Percentiles rank a stretch among this genome's conserved stretches.
Conservation (phyloP, 225 moss, liverwort and hornwort genomes). For the Takakia lepidozioides region DNA sequence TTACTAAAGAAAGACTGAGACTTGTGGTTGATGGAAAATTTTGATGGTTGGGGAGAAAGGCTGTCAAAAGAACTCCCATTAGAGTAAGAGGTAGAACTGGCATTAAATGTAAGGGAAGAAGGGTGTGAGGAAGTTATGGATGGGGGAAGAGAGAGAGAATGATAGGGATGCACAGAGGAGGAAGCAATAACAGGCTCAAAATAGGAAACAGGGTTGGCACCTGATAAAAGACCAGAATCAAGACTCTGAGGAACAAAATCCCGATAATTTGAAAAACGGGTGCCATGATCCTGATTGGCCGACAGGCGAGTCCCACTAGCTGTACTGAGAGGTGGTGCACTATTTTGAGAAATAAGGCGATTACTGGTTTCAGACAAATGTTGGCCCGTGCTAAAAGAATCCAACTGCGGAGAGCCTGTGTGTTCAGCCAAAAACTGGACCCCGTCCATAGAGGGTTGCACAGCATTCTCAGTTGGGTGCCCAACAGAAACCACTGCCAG, state of each 20-base stretch:
- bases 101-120: constrained; percentile 25
- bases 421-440: constrained; percentile 29
- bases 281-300: constrained; percentile 33
- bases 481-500: constrained; percentile 38
- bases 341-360: constrained; percentile 29
- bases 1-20: constrained; percentile 71
- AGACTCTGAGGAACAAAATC: constrained; percentile 38
- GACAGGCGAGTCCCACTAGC: constrained; percentile 35
- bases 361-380: constrained; percentile 47
- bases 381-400: constrained; percentile 10
- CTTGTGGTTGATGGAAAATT: constrained; percentile 45
- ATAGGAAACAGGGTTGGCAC: constrained; percentile 20
- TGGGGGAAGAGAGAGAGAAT: constrained; percentile 16
- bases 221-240: constrained; percentile 29
- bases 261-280: constrained; percentile 41
- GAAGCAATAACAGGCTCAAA: constrained; percentile 26
- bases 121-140: constrained; percentile 18
- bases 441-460: constrained; percentile 28
- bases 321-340: constrained; percentile 40
- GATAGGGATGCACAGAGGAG: constrained; percentile 30
- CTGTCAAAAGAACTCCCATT: constrained; percentile 55
- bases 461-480: constrained; percentile 30
- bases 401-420: constrained; percentile 13
- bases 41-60: constrained; percentile 25
- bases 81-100: constrained; percentile 39